Percentiles rank a stretch among this genome's conserved stretches.
phyloP scores from a whole-genome alignment of 2,329 filamentous ascomycete genomes.

The Stagonosporopsis rhizophila region DNA sequence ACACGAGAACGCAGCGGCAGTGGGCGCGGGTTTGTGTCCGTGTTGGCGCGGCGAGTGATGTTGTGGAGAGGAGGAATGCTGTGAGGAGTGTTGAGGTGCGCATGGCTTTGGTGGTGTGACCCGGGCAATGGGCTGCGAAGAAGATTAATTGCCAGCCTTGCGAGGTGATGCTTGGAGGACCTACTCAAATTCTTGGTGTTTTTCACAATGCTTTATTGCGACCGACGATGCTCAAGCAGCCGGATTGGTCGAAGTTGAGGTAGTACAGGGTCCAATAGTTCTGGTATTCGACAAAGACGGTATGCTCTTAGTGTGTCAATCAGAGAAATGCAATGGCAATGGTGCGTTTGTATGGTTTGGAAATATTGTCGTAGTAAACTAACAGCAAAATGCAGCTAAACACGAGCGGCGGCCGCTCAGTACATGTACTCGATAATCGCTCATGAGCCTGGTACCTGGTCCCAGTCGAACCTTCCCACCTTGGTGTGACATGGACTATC shows the following conservation, averaged over 20 bases:
- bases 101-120: conserved; percentile 5
- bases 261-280: conserved; percentile 1
- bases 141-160: background rate
- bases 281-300: background rate
- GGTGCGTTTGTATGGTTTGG: background rate
- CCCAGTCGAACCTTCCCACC: conserved; percentile 20
- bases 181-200: conserved; percentile 1
- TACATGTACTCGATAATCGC: conserved; percentile 16
- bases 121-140: background rate
- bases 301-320: conserved; percentile 1
- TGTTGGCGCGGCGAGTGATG: conserved; percentile 23
- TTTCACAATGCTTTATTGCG: background rate
- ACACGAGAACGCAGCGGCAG: conserved; percentile 40
- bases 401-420: conserved; percentile 10
- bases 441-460: conserved; percentile 13
- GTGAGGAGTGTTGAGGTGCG: conserved; percentile 24
- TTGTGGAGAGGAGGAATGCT: conserved; percentile 19
- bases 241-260: conserved; percentile 3
- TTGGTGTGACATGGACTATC: conserved; percentile 21
- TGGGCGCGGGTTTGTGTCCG: conserved; percentile 34
- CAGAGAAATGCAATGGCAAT: background rate
- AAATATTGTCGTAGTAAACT: conserved; percentile 2
- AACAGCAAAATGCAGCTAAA: conserved; percentile 2
- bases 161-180: background rate
- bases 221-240: background rate